Conservation (phyloP, 345 rosid species). For the Syzygium aromaticum region DNA sequence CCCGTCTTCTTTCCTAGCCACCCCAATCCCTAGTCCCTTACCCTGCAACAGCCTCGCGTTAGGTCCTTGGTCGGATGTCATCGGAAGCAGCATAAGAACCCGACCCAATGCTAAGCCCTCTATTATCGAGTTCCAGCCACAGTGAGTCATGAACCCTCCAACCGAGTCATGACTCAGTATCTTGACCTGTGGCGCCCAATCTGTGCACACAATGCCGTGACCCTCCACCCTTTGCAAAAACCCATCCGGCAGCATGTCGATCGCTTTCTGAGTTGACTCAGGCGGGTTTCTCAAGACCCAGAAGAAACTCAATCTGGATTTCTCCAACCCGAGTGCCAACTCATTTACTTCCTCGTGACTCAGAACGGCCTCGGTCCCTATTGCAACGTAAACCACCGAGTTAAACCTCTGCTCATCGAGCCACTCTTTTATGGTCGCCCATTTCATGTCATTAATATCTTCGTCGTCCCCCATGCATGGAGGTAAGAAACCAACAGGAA, state of each 20-base stretch:
- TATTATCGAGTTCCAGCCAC: conserved; percentile 22
- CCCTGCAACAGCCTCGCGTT: conserved; percentile 22
- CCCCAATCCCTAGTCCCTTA: conserved; percentile 14
- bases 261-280: conserved; percentile 13
- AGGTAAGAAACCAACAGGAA: conserved; percentile 44
- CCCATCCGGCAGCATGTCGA: conserved; percentile 21
- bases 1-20: conserved; percentile 22
- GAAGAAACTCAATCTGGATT: conserved; percentile 25
- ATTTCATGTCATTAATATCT: conserved; percentile 2
- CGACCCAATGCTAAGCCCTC: conserved; percentile 20
- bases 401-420: conserved; percentile 9
- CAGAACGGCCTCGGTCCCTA: conserved; percentile 34
- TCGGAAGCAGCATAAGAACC: conserved; percentile 10
- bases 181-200: conserved; percentile 38
- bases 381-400: conserved; percentile 25
- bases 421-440: conserved; percentile 21
- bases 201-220: conserved; percentile 20
- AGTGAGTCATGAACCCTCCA: conserved; percentile 28
- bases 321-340: conserved; percentile 31
- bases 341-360: conserved; percentile 15
- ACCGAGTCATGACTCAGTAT: conserved; percentile 29
- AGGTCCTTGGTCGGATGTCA: conserved; percentile 24
- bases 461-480: conserved; percentile 5
- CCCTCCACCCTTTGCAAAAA: conserved; percentile 20
- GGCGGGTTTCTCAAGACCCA: conserved; percentile 28